Base-by-base conservation (phyloP, 257 asterid genomes). In the Capsicum baccatum region DNA sequence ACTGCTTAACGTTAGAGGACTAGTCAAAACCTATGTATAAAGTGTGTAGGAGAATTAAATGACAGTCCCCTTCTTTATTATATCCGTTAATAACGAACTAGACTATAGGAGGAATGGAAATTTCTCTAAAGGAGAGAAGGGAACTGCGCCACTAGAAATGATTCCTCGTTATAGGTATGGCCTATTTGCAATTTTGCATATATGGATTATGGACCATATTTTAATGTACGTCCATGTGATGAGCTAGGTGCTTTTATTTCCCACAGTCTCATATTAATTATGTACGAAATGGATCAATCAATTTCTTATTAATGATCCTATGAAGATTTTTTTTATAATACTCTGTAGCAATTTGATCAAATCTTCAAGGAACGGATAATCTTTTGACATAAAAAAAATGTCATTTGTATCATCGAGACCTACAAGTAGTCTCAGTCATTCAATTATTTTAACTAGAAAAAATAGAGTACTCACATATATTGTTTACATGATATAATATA, bases 151-250 rank as follows among this genome's bases (percentile, higher is more conserved):
- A 39, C 78, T 44, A 67, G 39, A 68, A 37, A 15, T 11, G 76
- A 68, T 9, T 68, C 50, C 74, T 67, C 67, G 13, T 60, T 60
- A 60, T n/a, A 60, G 9, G 67, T 14, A 68, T 14, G 78, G 78
- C 37, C 26, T 39, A 69, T 69, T 69, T 39, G 47, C 71, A 35
- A 26, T 11, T 64, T 11, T 33, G 33, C 4, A 12, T 64, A 10
- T 69, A 69, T 42, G 56, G 44, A 39, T 5, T 69, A 69, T 42
- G 56, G 44, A 39, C 44, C 44, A 39, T 39, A 39, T 3, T 6
- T 15, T 68, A 8, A 67, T 67, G 74, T 67, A 66, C 14, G 69
- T 63, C 69, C 16, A 66, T 33, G 48, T 66, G 47, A 13, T 13
- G 73, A 2, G 33, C 33, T 26, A 26, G 44, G 47, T 33, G 12